phyloP scores from a whole-genome alignment of 257 asterid species.

The Nyctanthes arbortristis region DNA sequence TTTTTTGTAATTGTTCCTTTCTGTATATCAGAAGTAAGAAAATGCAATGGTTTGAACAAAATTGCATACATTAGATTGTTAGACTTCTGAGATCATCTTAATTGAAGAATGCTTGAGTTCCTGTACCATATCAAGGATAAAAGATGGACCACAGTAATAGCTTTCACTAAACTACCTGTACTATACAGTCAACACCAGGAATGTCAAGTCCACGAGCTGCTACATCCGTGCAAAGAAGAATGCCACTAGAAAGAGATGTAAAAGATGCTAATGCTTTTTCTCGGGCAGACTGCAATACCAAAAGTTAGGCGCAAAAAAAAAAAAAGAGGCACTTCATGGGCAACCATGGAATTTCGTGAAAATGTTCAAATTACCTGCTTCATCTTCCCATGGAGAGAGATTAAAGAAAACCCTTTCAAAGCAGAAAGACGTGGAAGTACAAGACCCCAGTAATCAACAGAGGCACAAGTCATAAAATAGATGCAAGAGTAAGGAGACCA shows the following conservation, averaged over 20 bases:
- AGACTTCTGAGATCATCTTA: not conserved
- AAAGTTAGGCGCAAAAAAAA: too few species aligned
- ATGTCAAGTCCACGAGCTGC: slow-evolving; percentile 99
- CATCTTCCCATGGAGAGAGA: slow-evolving; percentile 96
- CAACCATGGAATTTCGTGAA: not conserved
- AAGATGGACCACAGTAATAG: not conserved
- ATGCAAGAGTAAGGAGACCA: slow-evolving; percentile 45
- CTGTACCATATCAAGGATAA: not conserved
- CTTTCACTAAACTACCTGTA: slow-evolving; percentile 55
- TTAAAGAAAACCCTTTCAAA: slow-evolving; percentile 58
- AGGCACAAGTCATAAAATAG: slow-evolving; percentile 96
- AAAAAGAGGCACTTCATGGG: slow-evolving; percentile 5
- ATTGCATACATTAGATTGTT: not conserved
- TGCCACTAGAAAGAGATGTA: slow-evolving; percentile 73
- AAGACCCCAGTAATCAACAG: slow-evolving; percentile 98
- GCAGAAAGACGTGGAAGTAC: slow-evolving; percentile 72
- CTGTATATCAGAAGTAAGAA: too few species aligned
- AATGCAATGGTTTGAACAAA: not conserved
- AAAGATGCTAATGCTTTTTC: slow-evolving; percentile 81
- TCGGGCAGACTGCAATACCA: slow-evolving; percentile 60
- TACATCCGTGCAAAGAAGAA: slow-evolving; percentile 98
- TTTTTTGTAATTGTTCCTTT: not conserved
- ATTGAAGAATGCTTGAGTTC: not conserved
- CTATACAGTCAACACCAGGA: slow-evolving; percentile 91
- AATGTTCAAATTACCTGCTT: slow-evolving; percentile 62